Evolutionary conservation across 1,284 basidiomycete genomes (phyloP), one percentile per base, ranked within the genome.

Genomic region (Trichosporon sp.): DNA sequence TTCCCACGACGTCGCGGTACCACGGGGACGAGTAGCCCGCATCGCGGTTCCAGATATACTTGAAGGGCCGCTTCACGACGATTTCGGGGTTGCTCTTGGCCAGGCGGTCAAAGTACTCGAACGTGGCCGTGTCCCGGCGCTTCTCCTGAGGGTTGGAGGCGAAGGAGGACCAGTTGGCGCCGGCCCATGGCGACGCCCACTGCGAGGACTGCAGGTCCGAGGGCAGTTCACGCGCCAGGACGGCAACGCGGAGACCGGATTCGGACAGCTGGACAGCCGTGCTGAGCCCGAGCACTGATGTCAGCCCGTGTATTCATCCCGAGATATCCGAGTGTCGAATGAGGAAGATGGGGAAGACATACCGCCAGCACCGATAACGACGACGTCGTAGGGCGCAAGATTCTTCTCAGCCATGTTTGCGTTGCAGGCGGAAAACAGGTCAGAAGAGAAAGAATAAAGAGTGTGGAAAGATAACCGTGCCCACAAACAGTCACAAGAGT

Each of bases 111-210:
- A 88, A 78, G 85, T 84, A 74, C 84, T 88, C 75, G 70, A 78
- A 80, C 5, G 77, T 78, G 54, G 73, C 64, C 35, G 71, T 70
- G 69, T 84, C 81, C 2, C 35, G 35, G 84, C 73, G 79, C 63
- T 71, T 78, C 69, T 89, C 88, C 80, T 85, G 85, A 38, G 79
- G 76, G 54, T 80, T 83, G 26, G 79, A 77, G 8, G 84, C 86
- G 71, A 88, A 87, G 3, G 90, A 89, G 16, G 87, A 87, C 89
- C 89, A 91, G 79, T 90, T 89, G 46, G 89, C 90, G 21, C 90
- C 90, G 87, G 91, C 90, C 88, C 91, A 92, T 0, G 91, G 91
- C 71, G 86, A 88, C 0, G 91, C 88, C 80, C 90, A 91, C 0
- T 84, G 87, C 66, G 88, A 88, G 1, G 88, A 88, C 68, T 86